Evolutionary conservation across 768 basidiomycete species (phyloP), one percentile per base, ranked within the genome.

Genomic region (Calocybe indica): DNA sequence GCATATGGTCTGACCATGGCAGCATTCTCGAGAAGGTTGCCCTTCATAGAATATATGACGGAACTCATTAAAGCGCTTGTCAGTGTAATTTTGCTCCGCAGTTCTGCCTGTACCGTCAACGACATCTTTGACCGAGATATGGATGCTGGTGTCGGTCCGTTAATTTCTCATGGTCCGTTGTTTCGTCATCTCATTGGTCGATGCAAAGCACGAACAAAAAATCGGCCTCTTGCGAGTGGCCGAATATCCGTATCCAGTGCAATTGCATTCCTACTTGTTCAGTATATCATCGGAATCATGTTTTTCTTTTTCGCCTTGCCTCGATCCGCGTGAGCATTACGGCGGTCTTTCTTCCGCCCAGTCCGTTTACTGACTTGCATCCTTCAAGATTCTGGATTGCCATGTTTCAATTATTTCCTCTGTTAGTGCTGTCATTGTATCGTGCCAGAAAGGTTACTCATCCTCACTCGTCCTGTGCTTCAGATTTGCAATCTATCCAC

Each of bases 1-100:
- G 73, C 69, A 32, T 78, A 74, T 74, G 75, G 72, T 5, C 57
- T 76, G 15, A 79, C 75, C 1, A 74, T 77, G 75, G 73, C 73
- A 14, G 74, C 75, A 5, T 70, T 68, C 50, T 50, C 60, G 10
- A 62, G 53, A 9, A 48, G 55, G 6, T 61, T 74, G 2, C 61
- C 70, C 5, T 48, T 67, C 9, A 38, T 54, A 8, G 48, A 34
- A 14, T 75, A 76, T 47, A 50, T 52, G 22, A 29, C 53, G 7
- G 48, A 62, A 40, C 54, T 76, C 7, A 35, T 63, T 7, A 62
- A 67, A 38, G 71, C 61, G 46, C 52, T 72, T 2, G 43, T 73
- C 31, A 66, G 64, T 3, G 72, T 75, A 1, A 70, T 76, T 46
- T 53, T 71, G 31, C 50, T 78, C 31, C 70, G 72, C 33, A 63